phyloP scores from a whole-genome alignment of 306 rosid species.

The Dalbergia cultrata region DNA sequence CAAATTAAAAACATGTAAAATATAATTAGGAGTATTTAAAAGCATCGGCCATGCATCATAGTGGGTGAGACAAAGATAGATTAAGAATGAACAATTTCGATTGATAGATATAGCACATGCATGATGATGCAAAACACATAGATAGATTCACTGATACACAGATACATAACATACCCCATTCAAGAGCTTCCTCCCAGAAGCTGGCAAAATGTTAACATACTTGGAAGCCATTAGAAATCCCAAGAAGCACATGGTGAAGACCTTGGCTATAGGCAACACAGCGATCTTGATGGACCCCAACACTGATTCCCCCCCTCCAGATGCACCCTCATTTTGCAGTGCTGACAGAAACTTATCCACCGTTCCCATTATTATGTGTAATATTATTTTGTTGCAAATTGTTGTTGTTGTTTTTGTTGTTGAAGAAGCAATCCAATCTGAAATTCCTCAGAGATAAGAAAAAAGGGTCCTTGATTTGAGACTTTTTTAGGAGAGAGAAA shows the following conservation, averaged over 20 bases:
- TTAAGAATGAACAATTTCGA: background rate
- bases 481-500: background rate
- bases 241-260: constrained; percentile 84
- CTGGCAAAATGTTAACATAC: constrained; percentile 81
- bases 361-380: constrained; percentile 35
- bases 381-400: too few relatives aligned
- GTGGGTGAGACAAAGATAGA: constrained; percentile 5
- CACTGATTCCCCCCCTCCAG: constrained; percentile 68
- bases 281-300: constrained; percentile 82
- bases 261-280: constrained; percentile 89
- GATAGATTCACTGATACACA: background rate
- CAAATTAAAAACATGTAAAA: too few relatives aligned
- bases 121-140: background rate
- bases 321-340: constrained; percentile 30
- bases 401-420: background rate
- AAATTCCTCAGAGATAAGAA: background rate
- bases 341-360: constrained; percentile 60
- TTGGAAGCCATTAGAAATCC: constrained; percentile 98
- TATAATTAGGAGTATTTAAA: too few relatives aligned
- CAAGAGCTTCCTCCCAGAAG: constrained; percentile 86
- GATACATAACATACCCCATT: constrained; percentile 70
- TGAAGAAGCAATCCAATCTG: background rate
- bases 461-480: background rate
- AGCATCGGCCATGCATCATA: too few relatives aligned
- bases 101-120: background rate